Evolutionary conservation across 768 basidiomycete species (phyloP).

Genomic region (Wakefieldia striispora): DNA sequence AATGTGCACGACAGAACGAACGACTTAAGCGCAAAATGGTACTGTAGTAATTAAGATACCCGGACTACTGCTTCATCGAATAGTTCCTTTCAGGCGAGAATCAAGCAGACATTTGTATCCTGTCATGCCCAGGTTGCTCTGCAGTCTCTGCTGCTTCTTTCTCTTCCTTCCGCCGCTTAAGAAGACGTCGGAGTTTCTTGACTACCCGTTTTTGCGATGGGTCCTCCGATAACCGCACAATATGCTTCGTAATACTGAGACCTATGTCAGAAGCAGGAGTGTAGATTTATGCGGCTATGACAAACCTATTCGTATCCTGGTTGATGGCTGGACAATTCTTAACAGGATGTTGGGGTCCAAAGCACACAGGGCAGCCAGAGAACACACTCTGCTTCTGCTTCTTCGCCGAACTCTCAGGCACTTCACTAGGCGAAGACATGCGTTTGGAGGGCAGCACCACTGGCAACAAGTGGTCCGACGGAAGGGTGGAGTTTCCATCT

Average conservation of each 20-base stretch:
- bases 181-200: constrained; percentile 38
- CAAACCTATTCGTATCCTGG: constrained; percentile 55
- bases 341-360: constrained; percentile 41
- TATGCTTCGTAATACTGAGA: constrained; percentile 42
- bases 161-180: constrained; percentile 34
- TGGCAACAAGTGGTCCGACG: not conserved
- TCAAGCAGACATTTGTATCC: constrained; percentile 5
- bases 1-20: not conserved
- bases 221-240: constrained; percentile 42
- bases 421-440: constrained; percentile 30
- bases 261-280: constrained; percentile 6
- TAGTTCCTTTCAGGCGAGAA: not conserved
- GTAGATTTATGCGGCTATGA: not conserved
- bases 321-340: constrained; percentile 56
- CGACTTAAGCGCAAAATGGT: constrained; percentile 4
- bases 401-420: constrained; percentile 32
- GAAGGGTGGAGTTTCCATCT: not conserved
- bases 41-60: constrained; percentile 7
- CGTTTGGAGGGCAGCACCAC: constrained; percentile 35
- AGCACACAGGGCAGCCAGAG: constrained; percentile 48
- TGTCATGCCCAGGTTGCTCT: not conserved
- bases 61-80: constrained; percentile 16
- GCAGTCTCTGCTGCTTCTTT: constrained; percentile 1
- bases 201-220: constrained; percentile 36
- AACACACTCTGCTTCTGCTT: constrained; percentile 33